Conservation (phyloP, 352 stramenopile species). For the Phytophthora tentaculata region DNA sequence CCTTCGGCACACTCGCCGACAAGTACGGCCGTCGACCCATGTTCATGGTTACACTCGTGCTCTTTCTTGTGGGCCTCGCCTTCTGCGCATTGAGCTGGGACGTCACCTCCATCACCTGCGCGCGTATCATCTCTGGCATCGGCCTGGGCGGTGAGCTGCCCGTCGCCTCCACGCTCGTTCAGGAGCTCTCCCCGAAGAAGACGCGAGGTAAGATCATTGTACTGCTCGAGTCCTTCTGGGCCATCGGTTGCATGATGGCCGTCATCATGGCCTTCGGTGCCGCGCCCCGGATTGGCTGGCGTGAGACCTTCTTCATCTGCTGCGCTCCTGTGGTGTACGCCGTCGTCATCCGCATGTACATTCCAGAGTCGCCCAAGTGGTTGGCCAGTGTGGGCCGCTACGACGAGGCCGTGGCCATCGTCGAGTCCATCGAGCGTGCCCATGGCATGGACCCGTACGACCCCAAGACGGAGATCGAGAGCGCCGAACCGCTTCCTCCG, state of each 20-base stretch:
- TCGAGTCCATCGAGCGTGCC: slow-evolving; percentile 57
- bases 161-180: slow-evolving; percentile 62
- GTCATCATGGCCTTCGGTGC: slow-evolving; percentile 58
- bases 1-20: slow-evolving; percentile 65
- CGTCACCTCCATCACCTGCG: slow-evolving; percentile 58
- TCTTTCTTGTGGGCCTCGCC: slow-evolving; percentile 59
- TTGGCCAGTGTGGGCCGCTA: slow-evolving; percentile 68
- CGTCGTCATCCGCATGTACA: slow-evolving; percentile 51
- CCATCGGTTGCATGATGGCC: slow-evolving; percentile 63
- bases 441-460: slow-evolving; percentile 54
- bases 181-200: slow-evolving; percentile 64
- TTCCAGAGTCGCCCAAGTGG: slow-evolving; percentile 80
- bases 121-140: slow-evolving; percentile 70
- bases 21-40: slow-evolving; percentile 69
- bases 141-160: slow-evolving; percentile 69
- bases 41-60: slow-evolving; percentile 72
- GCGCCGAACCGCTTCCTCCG: slow-evolving; percentile 10
- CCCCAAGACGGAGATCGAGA: slow-evolving; percentile 45
- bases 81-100: slow-evolving; percentile 59
- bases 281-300: slow-evolving; percentile 61
- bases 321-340: slow-evolving; percentile 61
- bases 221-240: slow-evolving; percentile 72
- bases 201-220: slow-evolving; percentile 70
- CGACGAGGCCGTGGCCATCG: slow-evolving; percentile 63
- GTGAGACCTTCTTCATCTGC: slow-evolving; percentile 63